These are phyloP conservation scores for Ochetophila trinervis DNA, from an alignment of 306 rosid species.

Conservation along the genomic window DNA sequence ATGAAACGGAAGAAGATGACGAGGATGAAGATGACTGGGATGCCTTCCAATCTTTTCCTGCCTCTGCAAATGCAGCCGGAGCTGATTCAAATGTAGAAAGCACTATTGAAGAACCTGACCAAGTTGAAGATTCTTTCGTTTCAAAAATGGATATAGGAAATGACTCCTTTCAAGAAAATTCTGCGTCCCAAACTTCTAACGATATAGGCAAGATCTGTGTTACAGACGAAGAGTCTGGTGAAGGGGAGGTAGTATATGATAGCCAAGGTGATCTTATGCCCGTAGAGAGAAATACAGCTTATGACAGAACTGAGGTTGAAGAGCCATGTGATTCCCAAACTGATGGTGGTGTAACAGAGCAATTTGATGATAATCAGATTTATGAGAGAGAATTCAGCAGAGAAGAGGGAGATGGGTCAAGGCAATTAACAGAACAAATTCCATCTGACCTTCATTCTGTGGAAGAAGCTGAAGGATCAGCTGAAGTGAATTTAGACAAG, in stretches of 20 bases:
- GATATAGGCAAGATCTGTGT: neutral
- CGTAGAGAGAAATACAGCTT: constrained; percentile 6
- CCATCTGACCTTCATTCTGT: constrained; percentile 28
- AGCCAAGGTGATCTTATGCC: constrained; percentile 11
- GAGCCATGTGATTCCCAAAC: constrained; percentile 21
- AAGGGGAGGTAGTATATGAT: constrained; percentile 25
- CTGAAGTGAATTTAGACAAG: constrained; percentile 11
- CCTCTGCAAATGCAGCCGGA: constrained; percentile 48
- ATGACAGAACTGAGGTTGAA: constrained; percentile 7
- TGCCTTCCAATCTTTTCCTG: constrained; percentile 85
- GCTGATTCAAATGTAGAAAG: constrained; percentile 38
- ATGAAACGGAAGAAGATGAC: constrained; percentile 33
- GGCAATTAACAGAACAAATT: constrained; percentile 30
- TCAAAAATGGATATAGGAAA: constrained; percentile 23
- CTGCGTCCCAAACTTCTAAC: constrained; percentile 29
- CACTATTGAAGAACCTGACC: constrained; percentile 25
- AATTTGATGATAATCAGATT: constrained; percentile 8
- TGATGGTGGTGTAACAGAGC: constrained; percentile 13
- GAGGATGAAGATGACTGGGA: constrained; percentile 92
- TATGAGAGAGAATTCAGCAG: constrained; percentile 23
- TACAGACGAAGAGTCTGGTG: constrained; percentile 25
- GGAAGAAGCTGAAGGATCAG: constrained; percentile 29
- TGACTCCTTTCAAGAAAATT: constrained; percentile 34
- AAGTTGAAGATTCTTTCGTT: constrained; percentile 33
- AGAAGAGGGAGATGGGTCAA: neutral